Evolutionary conservation across 2,329 filamentous ascomycete species (phyloP).

Genomic region (Colletotrichum incanum): DNA sequence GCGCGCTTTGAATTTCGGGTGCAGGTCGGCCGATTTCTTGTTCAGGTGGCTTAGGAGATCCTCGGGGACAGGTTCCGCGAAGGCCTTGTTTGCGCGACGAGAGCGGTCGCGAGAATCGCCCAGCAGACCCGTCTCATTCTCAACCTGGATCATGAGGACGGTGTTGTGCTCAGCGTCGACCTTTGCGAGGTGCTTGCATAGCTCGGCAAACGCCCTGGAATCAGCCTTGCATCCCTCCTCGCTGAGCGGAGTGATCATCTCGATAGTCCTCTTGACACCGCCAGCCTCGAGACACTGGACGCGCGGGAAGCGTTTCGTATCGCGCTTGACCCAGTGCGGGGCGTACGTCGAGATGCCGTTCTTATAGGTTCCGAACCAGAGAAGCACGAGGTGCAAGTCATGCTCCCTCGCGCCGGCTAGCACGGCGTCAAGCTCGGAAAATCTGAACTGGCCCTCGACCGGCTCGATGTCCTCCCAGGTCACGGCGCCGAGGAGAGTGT

Average conservation of each 20-base stretch:
- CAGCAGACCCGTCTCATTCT: slow-evolving; percentile 68
- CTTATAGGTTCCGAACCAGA: slow-evolving; percentile 59
- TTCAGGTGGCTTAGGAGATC: slow-evolving; percentile 49
- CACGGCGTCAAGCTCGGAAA: slow-evolving; percentile 53
- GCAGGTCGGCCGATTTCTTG: slow-evolving; percentile 43
- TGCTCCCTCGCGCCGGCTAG: slow-evolving; percentile 51
- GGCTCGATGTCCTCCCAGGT: slow-evolving; percentile 58
- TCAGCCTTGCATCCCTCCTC: slow-evolving; percentile 52
- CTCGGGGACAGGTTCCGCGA: slow-evolving; percentile 52
- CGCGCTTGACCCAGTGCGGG: slow-evolving; percentile 54
- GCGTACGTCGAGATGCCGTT: slow-evolving; percentile 57
- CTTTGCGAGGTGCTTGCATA: slow-evolving; percentile 55
- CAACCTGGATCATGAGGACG: slow-evolving; percentile 71
- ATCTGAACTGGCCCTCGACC: slow-evolving; percentile 53
- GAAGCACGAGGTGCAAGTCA: slow-evolving; percentile 54
- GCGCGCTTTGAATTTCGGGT: slow-evolving; percentile 50
- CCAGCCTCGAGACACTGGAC: slow-evolving; percentile 52
- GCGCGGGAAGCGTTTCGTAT: slow-evolving; percentile 54
- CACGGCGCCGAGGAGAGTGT: slow-evolving; percentile 55
- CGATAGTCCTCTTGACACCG: slow-evolving; percentile 51
- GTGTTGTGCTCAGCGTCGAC: slow-evolving; percentile 63
- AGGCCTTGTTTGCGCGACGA: slow-evolving; percentile 57
- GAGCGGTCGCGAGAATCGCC: slow-evolving; percentile 67
- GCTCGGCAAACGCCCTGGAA: slow-evolving; percentile 50
- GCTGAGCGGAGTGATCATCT: slow-evolving; percentile 53